A percentile compares a stretch with the other conserved stretches of the same genome.
Conservation (phyloP, 176 grass and related monocot genomes). For the Carex scoparia region DNA sequence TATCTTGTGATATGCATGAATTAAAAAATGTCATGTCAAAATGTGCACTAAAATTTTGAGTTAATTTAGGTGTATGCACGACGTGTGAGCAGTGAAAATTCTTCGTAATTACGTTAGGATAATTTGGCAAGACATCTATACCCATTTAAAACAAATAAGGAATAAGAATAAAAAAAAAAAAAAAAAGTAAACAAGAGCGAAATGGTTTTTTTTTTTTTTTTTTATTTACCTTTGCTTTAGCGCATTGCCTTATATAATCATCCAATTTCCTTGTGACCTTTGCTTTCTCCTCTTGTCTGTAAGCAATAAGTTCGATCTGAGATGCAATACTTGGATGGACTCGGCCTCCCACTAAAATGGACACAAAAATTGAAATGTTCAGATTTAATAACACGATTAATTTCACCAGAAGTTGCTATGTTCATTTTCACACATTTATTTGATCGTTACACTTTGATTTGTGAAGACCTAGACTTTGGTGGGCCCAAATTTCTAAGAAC, state of each 20-base stretch:
- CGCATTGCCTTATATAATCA: not conserved
- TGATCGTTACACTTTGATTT: not conserved
- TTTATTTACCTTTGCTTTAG: not conserved
- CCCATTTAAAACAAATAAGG: not conserved
- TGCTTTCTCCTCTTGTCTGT: not conserved
- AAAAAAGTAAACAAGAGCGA: not conserved
- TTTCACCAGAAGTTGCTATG: not conserved
- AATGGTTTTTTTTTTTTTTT: not conserved
- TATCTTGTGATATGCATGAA: no score
- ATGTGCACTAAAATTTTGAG: no score
- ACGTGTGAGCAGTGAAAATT: no score
- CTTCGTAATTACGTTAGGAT: no score
- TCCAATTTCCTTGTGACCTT: constrained; percentile 5
- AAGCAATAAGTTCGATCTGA: not conserved
- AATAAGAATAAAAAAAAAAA: not conserved
- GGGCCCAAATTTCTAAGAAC: no score
- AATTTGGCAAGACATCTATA: no score
- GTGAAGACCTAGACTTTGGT: no score
- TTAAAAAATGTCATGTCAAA: no score
- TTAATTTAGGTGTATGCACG: no score
- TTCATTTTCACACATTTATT: not conserved
- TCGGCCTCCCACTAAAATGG: not conserved
- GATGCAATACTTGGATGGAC: not conserved
- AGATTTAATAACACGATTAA: not conserved
- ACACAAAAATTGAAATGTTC: not conserved